A percentile compares a stretch with the other conserved stretches of the same genome.
Conservation (phyloP, 805 yeast genomes). For the Ogataea haglerorum region DNA sequence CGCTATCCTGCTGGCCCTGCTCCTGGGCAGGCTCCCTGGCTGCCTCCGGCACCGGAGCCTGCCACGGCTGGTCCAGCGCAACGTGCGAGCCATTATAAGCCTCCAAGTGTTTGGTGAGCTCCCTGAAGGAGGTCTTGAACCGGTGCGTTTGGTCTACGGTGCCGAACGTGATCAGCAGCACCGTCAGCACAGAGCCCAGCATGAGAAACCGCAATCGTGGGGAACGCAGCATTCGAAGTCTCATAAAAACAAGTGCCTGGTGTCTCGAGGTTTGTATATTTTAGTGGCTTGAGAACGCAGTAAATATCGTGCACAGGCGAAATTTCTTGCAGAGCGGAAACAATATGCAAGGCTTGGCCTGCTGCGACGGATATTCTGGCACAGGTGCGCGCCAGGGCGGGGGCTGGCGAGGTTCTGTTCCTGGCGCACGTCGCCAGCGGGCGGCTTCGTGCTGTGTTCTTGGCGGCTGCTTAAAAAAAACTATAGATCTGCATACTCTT, state of each 20-base stretch:
- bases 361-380: not conserved
- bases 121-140: slow-evolving; percentile 5
- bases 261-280: not conserved
- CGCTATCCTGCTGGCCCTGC: not conserved
- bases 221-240: slow-evolving; percentile 11
- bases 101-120: slow-evolving; percentile 6
- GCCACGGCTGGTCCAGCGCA: too few relatives aligned
- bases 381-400: not conserved
- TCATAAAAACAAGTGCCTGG: slow-evolving; percentile 1
- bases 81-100: slow-evolving; percentile 4
- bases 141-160: slow-evolving; percentile 6
- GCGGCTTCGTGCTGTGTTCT: slow-evolving; percentile 1
- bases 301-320: slow-evolving; percentile 4
- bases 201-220: slow-evolving; percentile 4
- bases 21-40: not conserved
- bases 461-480: slow-evolving; percentile 1
- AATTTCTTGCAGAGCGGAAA: not conserved
- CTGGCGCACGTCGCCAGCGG: not conserved
- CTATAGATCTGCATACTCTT: slow-evolving; percentile 17
- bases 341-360: not conserved
- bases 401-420: not conserved
- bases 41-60: not conserved
- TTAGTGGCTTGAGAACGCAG: slow-evolving; percentile 6
- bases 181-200: slow-evolving; percentile 1
- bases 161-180: slow-evolving; percentile 4